Percentiles rank a stretch among this genome's conserved stretches.
Evolutionary conservation across 163 green algal genomes (phyloP).

Genomic region (Prototheca wickerhamii): DNA sequence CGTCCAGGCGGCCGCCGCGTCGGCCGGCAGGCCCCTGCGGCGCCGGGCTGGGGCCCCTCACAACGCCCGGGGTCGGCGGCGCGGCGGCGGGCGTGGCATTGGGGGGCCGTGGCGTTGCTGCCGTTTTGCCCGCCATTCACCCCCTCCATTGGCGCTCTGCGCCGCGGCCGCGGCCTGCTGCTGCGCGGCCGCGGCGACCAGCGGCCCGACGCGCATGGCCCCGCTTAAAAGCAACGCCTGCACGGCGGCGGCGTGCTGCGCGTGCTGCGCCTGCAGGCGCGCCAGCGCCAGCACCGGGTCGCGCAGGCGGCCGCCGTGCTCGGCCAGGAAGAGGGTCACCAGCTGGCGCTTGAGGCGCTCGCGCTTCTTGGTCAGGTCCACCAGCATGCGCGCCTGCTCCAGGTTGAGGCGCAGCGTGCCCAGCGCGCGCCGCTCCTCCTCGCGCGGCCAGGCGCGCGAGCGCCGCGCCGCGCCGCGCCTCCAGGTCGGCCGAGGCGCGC

Average conservation of each 20-base stretch:
- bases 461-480: slow-evolving; percentile 3
- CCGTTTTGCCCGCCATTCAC: too few species aligned
- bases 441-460: slow-evolving; percentile 28
- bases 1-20: not conserved
- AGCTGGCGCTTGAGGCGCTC: slow-evolving; percentile 51
- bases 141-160: too few species aligned
- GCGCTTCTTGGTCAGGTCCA: slow-evolving; percentile 67
- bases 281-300: slow-evolving; percentile 5
- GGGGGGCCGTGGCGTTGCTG: too few species aligned
- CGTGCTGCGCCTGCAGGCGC: not conserved
- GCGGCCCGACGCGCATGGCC: not conserved
- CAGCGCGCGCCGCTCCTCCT: slow-evolving; percentile 29
- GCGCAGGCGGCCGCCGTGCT: slow-evolving; percentile 9
- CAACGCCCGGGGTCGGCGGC: not conserved
- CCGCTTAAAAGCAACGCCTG: slow-evolving; percentile 4
- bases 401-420: slow-evolving; percentile 43
- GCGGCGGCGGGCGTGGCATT: too few species aligned
- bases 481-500: slow-evolving; percentile 1
- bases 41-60: not conserved
- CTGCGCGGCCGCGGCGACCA: not conserved
- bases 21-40: not conserved
- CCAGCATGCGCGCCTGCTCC: slow-evolving; percentile 58
- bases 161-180: not conserved
- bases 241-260: not conserved
- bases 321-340: not conserved